These are phyloP conservation scores for Nicotiana sylvestris DNA, from an alignment of 257 asterid species.

Conservation along the genomic window DNA sequence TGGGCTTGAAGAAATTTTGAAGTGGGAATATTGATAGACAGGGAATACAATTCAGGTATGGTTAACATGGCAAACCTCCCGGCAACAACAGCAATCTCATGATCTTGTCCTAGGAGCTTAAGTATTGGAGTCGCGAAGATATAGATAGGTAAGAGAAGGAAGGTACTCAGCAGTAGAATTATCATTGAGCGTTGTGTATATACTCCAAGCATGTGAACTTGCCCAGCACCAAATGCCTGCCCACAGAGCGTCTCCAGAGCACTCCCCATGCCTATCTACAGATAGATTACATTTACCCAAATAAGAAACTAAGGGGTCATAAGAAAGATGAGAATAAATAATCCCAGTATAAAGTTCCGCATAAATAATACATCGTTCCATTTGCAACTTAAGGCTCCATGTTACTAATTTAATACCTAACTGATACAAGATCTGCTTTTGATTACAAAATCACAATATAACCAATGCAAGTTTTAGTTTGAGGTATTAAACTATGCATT, in stretches of 20 bases:
- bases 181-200: conserved; percentile 82
- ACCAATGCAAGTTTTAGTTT: background rate
- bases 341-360: background rate
- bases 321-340: background rate
- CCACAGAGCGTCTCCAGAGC: conserved; percentile 92
- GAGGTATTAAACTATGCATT: background rate
- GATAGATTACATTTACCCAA: background rate
- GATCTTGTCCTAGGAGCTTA: conserved; percentile 58
- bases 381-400: background rate
- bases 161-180: conserved; percentile 44
- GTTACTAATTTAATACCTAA: background rate
- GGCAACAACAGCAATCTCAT: conserved; percentile 53
- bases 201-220: conserved; percentile 72
- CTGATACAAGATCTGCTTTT: background rate
- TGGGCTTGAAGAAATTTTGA: conserved; percentile 83
- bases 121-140: conserved; percentile 76
- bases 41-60: conserved; percentile 64
- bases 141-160: conserved; percentile 55
- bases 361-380: background rate
- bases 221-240: conserved; percentile 85
- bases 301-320: background rate
- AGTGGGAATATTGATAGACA: conserved; percentile 57
- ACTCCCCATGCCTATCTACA: conserved; percentile 97
- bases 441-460: background rate
- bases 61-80: conserved; percentile 52